Percentiles rank a stretch among this genome's conserved stretches.
Conservation (phyloP, 176 grass and related monocot species). For the Puya raimondii region DNA sequence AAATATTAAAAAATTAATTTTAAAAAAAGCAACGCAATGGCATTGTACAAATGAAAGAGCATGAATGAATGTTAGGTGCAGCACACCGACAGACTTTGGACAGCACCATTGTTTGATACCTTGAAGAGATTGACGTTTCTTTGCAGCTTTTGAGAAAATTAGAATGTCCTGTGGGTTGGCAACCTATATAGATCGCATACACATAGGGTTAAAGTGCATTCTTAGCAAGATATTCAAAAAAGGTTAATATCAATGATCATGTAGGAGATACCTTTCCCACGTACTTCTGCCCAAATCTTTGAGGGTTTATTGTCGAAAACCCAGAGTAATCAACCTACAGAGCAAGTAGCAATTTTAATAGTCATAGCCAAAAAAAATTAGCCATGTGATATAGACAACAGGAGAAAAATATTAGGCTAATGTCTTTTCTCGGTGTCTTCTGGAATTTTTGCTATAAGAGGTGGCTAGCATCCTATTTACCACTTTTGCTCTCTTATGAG, state of each 20-base stretch:
- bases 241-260: constrained; percentile 3
- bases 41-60: background rate
- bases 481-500: too few species aligned
- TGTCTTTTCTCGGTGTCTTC: too few species aligned
- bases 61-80: background rate
- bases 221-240: background rate
- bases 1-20: too few species aligned
- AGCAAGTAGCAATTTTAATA: background rate
- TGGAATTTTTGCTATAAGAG: too few species aligned
- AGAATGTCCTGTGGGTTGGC: constrained; percentile 82
- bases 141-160: constrained; percentile 52
- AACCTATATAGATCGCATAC: constrained; percentile 32
- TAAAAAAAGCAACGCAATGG: background rate
- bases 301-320: constrained; percentile 49
- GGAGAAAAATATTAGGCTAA: too few species aligned
- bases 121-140: constrained; percentile 22
- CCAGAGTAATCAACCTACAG: constrained; percentile 58
- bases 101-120: constrained; percentile 25
- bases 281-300: constrained; percentile 73
- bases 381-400: background rate
- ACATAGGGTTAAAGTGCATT: background rate
- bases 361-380: background rate
- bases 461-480: too few species aligned
- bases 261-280: constrained; percentile 59
- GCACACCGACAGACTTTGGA: background rate